These are phyloP conservation scores for Amaranthus hypochondriacus DNA, from an alignment of 148 eudicot species.

Conservation along the genomic window DNA sequence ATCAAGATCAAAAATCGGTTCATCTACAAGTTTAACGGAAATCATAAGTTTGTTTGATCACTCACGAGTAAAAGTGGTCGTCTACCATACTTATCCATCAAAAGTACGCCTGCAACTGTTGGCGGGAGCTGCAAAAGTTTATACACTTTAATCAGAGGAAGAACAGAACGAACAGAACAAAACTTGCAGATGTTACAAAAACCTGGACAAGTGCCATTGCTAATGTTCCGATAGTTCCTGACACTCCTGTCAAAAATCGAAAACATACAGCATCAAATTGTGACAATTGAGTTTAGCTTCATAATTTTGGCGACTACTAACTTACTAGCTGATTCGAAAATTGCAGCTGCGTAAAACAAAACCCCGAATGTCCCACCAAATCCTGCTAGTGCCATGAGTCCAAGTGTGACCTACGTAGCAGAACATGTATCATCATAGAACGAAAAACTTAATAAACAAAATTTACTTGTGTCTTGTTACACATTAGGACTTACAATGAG, in stretches of 20 bases:
- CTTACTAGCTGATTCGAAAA: conserved; percentile 54
- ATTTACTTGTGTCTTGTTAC: background rate
- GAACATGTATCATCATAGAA: background rate
- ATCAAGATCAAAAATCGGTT: background rate
- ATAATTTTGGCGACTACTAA: background rate
- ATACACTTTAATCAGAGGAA: background rate
- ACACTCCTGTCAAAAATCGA: conserved; percentile 39
- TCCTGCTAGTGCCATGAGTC: conserved; percentile 46
- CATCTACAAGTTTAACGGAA: background rate
- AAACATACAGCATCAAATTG: background rate
- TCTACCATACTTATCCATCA: conserved; percentile 49
- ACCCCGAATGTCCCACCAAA: conserved; percentile 49
- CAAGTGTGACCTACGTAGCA: conserved; percentile 42
- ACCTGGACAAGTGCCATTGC: conserved; percentile 63
- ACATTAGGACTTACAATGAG: conserved; percentile 29
- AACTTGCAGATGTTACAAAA: background rate
- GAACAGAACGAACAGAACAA: background rate
- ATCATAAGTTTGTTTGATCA: background rate
- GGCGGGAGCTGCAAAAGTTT: conserved; percentile 35
- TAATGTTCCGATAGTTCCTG: conserved; percentile 45
- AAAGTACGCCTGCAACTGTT: conserved; percentile 30
- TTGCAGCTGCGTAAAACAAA: conserved; percentile 39
- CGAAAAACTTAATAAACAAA: background rate
- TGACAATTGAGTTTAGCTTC: background rate
- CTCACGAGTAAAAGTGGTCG: conserved; percentile 47